Percentiles rank a stretch among this genome's conserved stretches.
These are phyloP conservation scores for Bryoglossum gracile DNA, from an alignment of 495 filamentous ascomycete genomes.

Conservation along the genomic window DNA sequence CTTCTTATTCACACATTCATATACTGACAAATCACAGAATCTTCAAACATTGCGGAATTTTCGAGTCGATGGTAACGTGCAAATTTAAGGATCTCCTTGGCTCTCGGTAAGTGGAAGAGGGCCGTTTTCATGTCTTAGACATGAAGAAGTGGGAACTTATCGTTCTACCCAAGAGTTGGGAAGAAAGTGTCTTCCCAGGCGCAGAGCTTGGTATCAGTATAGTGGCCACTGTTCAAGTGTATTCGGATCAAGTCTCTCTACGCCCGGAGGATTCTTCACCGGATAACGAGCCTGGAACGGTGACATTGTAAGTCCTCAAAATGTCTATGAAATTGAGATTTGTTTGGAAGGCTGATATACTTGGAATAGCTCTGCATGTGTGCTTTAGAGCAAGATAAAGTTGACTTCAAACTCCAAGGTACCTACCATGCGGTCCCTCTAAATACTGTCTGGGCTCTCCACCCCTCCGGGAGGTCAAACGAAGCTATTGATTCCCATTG, in stretches of 20 bases:
- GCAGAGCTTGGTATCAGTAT: background rate
- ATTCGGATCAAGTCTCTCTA: background rate
- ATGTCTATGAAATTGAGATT: too few species aligned
- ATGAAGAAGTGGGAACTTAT: background rate
- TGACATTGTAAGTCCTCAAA: too few species aligned
- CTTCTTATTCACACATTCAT: background rate
- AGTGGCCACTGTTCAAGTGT: background rate
- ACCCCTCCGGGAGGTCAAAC: too few species aligned
- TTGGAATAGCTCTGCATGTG: too few species aligned
- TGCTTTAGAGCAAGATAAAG: too few species aligned
- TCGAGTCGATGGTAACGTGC: slow-evolving; percentile 18
- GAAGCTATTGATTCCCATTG: too few species aligned
- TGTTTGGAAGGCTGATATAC: too few species aligned
- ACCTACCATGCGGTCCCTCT: too few species aligned
- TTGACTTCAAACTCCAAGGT: too few species aligned
- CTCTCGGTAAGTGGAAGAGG: background rate
- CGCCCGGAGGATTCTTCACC: too few species aligned
- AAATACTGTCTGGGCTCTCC: too few species aligned
- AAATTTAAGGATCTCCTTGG: slow-evolving; percentile 5
- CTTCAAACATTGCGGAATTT: slow-evolving; percentile 28
- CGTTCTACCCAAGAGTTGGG: background rate
- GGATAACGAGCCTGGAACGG: too few species aligned
- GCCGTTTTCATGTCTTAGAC: background rate
- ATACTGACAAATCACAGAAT: slow-evolving; percentile 21
- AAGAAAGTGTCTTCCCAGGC: background rate